Conservation (phyloP, 768 basidiomycete species). For the Boletus sensibilis region DNA sequence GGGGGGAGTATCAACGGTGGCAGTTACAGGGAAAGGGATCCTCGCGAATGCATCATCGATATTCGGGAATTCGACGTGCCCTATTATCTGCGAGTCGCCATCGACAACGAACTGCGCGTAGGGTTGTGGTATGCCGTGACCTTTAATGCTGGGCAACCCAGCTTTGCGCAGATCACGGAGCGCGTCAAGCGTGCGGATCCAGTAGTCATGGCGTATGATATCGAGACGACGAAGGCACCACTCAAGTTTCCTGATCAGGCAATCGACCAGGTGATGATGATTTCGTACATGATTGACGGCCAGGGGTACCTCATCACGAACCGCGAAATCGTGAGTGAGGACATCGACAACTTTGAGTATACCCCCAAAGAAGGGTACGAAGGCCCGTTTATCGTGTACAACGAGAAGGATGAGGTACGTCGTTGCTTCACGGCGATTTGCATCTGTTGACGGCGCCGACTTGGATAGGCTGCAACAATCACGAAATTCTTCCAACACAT, state of each 20-base stretch:
- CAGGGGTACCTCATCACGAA: conserved; percentile 98
- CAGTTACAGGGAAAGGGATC: conserved; percentile 63
- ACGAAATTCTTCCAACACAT: conserved; percentile 91
- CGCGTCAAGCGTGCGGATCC: conserved; percentile 98
- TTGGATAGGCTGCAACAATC: conserved; percentile 70
- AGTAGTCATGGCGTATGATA: conserved; percentile 98
- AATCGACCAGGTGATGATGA: conserved; percentile 99
- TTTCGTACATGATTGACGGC: conserved; percentile 99
- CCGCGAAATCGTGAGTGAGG: conserved; percentile 93
- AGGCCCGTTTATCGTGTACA: conserved; percentile 94
- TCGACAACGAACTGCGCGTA: conserved; percentile 96
- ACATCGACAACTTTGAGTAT: conserved; percentile 98
- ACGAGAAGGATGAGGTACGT: conserved; percentile 86
- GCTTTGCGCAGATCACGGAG: conserved; percentile 67
- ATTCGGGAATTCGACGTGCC: conserved; percentile 95
- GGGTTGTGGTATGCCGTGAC: conserved; percentile 96
- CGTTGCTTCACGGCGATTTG: neutral
- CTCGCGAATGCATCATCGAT: conserved; percentile 91
- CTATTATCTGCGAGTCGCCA: conserved; percentile 97
- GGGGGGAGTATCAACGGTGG: conserved; percentile 39
- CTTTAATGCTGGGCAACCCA: conserved; percentile 77
- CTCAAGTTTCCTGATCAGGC: conserved; percentile 96
- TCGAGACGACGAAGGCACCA: conserved; percentile 99
- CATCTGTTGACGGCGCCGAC: neutral
- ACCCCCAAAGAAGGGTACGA: conserved; percentile 98